These are phyloP conservation scores for Solanum lycopersicoides DNA, from an alignment of 257 asterid species.

Conservation along the genomic window DNA sequence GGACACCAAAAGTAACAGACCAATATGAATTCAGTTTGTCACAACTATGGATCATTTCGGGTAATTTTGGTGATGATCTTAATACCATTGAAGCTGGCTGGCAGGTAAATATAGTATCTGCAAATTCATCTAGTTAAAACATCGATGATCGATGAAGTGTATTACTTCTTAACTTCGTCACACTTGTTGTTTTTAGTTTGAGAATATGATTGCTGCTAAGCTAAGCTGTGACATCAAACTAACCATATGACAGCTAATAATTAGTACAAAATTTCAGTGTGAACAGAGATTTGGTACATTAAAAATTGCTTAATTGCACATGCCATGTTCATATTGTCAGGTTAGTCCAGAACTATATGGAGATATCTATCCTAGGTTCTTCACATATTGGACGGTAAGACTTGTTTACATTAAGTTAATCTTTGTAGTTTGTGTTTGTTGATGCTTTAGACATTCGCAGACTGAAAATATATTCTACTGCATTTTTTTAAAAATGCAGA, in stretches of 20 bases:
- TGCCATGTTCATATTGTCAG: constrained; percentile 1
- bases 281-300: neutral
- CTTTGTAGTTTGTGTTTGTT: neutral
- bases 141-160: neutral
- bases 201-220: neutral
- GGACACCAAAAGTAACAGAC: constrained; percentile 1
- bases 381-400: constrained; percentile 3
- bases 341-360: constrained; percentile 1
- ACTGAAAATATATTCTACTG: neutral
- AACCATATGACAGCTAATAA: neutral
- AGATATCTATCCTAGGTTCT: constrained; percentile 1
- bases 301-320: neutral
- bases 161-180: neutral
- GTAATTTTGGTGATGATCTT: constrained; percentile 1
- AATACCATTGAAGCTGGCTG: constrained; percentile 3
- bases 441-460: neutral
- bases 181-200: neutral
- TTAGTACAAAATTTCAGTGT: neutral
- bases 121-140: neutral
- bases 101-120: neutral
- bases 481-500: neutral
- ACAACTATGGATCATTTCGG: constrained; percentile 2
- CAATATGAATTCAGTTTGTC: constrained; percentile 5
- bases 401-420: neutral
- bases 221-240: neutral